Base-by-base conservation (phyloP, 148 eudicot genomes). In the Rhododendron simsii region DNA sequence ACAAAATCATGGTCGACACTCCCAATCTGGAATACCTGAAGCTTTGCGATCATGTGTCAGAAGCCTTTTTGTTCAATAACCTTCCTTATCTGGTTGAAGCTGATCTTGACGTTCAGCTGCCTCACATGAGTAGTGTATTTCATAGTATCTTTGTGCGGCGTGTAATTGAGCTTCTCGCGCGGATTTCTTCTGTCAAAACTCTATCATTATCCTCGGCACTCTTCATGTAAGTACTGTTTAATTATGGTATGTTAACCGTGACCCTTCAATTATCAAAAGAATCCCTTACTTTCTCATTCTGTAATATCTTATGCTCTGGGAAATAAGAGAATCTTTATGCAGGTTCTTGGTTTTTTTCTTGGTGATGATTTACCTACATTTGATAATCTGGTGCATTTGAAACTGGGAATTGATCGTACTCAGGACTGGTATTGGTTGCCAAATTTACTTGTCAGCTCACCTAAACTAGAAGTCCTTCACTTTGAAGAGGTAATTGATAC, bases 11-110 rank as follows among this genome's bases (percentile, higher is more conserved):
- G 65, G 65, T 80, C 18, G 61, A 80, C 37, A 53, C 83, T 80
- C 83, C 83, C 63, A 80, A 33, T 51, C 83, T 80, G 35, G 83
- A 80, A 80, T 80, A 80, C 26, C 44, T 80, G 63, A 80, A 80
- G 83, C 63, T 80, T 80, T 57, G 59, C 45, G n/a, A 80, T 80
- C 4, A 51, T 15, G 23, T 80, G 13, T 80, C 83, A 51, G 67
- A 80, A 50, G 41, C 35, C 65, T 53, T 15, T 28, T 2, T 51
- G 39, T 80, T 80, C 65, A 14, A 7, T 15, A 53, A 53, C 63
- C 28, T 80, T 26, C 39, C 83, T 80, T 18, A 7, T 53, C 65
- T 80, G 35, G 23, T 80, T 51, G 83, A 80, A 51, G 83, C 83
- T 50, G 65, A 80, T 14, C 8, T 80, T 51, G 83, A 80, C 33